Evolutionary conservation across 1,284 basidiomycete genomes (phyloP).

Genomic region (Irpex rosettiformis): DNA sequence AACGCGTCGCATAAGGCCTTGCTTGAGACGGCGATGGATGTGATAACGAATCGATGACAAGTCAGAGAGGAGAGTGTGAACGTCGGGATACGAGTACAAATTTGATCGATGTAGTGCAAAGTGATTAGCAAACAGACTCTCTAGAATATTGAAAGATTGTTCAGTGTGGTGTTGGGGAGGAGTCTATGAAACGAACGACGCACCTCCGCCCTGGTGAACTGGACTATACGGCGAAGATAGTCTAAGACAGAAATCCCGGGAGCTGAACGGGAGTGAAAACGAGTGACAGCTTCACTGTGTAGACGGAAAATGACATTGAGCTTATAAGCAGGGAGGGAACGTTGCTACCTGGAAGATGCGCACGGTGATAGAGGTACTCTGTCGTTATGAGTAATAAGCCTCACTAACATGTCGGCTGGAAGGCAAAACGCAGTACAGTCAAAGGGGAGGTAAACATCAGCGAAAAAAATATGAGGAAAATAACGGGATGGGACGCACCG

Average conservation of each 20-base stretch:
- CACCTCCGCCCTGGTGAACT: slow-evolving; percentile 92
- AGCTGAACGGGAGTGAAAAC: slow-evolving; percentile 89
- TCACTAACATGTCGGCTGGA: slow-evolving; percentile 91
- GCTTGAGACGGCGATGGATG: slow-evolving; percentile 81
- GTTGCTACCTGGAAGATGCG: slow-evolving; percentile 31
- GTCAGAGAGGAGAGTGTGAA: slow-evolving; percentile 94
- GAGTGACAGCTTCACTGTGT: slow-evolving; percentile 76
- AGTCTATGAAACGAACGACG: slow-evolving; percentile 4
- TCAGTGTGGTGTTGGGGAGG: too few species aligned
- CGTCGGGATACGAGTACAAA: slow-evolving; percentile 78
- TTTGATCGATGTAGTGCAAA: slow-evolving; percentile 93
- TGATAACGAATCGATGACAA: slow-evolving; percentile 92
- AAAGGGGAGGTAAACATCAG: background rate
- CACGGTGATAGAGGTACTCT: slow-evolving; percentile 82
- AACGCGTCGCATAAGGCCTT: slow-evolving; percentile 94
- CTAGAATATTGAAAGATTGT: slow-evolving; percentile 47
- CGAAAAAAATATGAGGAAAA: slow-evolving; percentile 8
- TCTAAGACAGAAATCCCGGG: slow-evolving; percentile 84
- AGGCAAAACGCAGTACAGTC: slow-evolving; percentile 2
- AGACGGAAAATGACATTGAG: slow-evolving; percentile 17
- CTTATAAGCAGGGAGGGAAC: slow-evolving; percentile 19
- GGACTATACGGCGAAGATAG: slow-evolving; percentile 88
- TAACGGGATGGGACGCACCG: slow-evolving; percentile 43
- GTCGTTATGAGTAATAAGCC: slow-evolving; percentile 91
- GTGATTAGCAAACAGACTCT: slow-evolving; percentile 87